These are phyloP conservation scores for Gossypium schwendimanii DNA, from an alignment of 441 rosid genomes.

Conservation along the genomic window DNA sequence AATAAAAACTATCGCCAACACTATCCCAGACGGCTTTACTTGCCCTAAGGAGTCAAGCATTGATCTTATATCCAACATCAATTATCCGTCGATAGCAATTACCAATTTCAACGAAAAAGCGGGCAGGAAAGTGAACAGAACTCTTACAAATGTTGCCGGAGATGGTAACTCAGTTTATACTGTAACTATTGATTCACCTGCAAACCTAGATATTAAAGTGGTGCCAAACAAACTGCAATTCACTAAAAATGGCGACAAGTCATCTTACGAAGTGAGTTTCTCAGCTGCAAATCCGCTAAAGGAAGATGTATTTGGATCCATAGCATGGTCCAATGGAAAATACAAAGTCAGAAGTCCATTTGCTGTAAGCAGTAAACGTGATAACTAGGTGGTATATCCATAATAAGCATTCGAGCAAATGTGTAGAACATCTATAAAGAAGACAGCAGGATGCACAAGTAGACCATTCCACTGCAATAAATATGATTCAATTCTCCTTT, in stretches of 20 bases:
- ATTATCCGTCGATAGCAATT: conserved; percentile 66
- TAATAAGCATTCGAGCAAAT: not conserved
- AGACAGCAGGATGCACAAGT: not conserved
- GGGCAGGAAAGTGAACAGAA: conserved; percentile 43
- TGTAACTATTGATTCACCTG: conserved; percentile 26
- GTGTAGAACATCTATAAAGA: not conserved
- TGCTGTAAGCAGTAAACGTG: conserved; percentile 32
- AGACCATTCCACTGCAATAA: not conserved
- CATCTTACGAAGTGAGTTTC: conserved; percentile 43
- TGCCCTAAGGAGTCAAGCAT: conserved; percentile 43
- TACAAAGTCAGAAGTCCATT: conserved; percentile 54
- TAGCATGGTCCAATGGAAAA: conserved; percentile 53
- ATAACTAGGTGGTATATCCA: not conserved
- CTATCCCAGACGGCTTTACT: conserved; percentile 34
- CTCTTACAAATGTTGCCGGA: conserved; percentile 61
- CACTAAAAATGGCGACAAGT: conserved; percentile 38
- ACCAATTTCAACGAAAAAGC: conserved; percentile 28
- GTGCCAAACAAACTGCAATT: conserved; percentile 44
- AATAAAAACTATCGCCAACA: conserved; percentile 37
- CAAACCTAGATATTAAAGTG: conserved; percentile 32
- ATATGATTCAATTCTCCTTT: not conserved
- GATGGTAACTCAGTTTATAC: conserved; percentile 34
- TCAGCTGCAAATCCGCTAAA: conserved; percentile 18
- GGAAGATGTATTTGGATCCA: conserved; percentile 53
- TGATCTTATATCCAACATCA: conserved; percentile 49